These are phyloP conservation scores for Aspergillus glaucus DNA, from an alignment of 2,329 filamentous ascomycete species.

Conservation along the genomic window DNA sequence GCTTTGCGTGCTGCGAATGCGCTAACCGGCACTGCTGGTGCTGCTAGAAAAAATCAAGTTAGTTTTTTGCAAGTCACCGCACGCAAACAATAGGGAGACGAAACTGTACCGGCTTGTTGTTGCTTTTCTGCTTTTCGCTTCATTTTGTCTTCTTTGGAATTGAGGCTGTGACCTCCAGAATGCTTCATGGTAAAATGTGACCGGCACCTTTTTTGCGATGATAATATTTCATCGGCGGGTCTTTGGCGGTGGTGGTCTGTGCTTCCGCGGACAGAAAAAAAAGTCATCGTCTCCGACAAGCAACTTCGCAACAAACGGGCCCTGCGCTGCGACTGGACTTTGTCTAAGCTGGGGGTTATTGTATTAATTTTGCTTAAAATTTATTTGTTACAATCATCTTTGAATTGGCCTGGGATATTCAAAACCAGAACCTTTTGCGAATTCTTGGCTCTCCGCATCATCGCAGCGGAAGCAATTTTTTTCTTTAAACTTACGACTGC, in stretches of 20 bases:
- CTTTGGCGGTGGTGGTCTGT: conserved; percentile 28
- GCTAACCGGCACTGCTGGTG: conserved; percentile 33
- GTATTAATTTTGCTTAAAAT: background rate
- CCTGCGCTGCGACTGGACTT: background rate
- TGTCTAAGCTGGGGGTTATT: background rate
- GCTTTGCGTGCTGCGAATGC: conserved; percentile 39
- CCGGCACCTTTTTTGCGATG: background rate
- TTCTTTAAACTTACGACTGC: background rate
- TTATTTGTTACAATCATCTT: background rate
- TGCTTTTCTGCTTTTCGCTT: conserved; percentile 36
- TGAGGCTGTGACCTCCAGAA: background rate
- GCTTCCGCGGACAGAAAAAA: conserved; percentile 36
- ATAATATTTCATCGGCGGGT: conserved; percentile 1
- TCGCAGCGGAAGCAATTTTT: background rate
- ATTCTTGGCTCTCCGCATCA: too few species aligned
- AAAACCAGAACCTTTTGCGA: too few species aligned
- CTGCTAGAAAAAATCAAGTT: conserved; percentile 15
- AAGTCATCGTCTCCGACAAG: conserved; percentile 17
- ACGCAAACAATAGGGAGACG: background rate
- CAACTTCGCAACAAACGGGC: conserved; percentile 2
- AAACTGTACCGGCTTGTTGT: conserved; percentile 24
- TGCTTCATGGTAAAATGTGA: background rate
- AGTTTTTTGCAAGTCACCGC: background rate
- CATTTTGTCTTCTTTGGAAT: conserved; percentile 13
- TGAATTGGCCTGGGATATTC: too few species aligned